These are phyloP conservation scores for Lactarius hatsudake DNA, from an alignment of 768 basidiomycete species.

Conservation along the genomic window DNA sequence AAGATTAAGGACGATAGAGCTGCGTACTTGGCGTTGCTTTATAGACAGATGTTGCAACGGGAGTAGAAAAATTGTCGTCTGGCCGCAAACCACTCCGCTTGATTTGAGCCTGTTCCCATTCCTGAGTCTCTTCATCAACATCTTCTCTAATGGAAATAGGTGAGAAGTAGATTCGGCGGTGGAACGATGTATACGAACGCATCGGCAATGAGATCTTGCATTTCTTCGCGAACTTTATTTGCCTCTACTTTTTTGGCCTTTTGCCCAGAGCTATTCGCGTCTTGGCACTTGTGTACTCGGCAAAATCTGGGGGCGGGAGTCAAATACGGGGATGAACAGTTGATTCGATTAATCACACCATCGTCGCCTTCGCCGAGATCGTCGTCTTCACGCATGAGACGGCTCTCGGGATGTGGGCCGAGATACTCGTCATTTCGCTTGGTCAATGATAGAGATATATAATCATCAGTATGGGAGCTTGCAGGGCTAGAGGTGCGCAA, in stretches of 20 bases:
- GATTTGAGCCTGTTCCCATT: constrained; percentile 85
- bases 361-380: constrained; percentile 87
- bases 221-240: constrained; percentile 59
- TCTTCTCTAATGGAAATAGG: constrained; percentile 51
- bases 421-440: constrained; percentile 50
- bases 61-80: constrained; percentile 37
- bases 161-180: constrained; percentile 6
- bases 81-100: constrained; percentile 64
- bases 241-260: constrained; percentile 74
- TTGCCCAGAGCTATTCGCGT: constrained; percentile 85
- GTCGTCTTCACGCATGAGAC: constrained; percentile 81
- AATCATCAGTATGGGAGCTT: constrained; percentile 53
- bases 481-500: constrained; percentile 48
- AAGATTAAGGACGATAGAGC: not conserved
- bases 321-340: not conserved
- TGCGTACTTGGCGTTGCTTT: constrained; percentile 67
- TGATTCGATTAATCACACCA: constrained; percentile 44
- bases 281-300: constrained; percentile 84
- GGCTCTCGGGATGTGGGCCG: constrained; percentile 84
- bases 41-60: constrained; percentile 55
- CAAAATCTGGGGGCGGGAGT: constrained; percentile 54
- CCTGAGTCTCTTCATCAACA: constrained; percentile 77
- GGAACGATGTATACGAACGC: constrained; percentile 48
- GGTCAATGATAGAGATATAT: constrained; percentile 71
- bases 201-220: constrained; percentile 80